phyloP scores from a whole-genome alignment of 2,329 filamentous ascomycete genomes.

The Daldinia eschscholtzii region DNA sequence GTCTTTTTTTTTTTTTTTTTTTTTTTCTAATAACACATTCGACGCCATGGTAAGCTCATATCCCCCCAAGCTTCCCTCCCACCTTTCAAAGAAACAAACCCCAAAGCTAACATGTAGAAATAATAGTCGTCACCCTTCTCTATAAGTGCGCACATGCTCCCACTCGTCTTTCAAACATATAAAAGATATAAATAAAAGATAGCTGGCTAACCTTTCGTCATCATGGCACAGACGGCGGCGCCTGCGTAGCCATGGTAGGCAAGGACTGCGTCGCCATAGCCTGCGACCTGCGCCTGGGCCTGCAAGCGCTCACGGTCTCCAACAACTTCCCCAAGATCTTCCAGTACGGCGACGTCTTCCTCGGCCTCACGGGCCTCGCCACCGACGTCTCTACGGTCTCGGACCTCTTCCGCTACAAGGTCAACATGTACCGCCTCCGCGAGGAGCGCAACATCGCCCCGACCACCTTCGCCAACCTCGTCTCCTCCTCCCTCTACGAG shows the following conservation, averaged over 20 bases:
- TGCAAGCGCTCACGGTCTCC: conserved; percentile 95
- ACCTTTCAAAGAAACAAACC: conserved; percentile 17
- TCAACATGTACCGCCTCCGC: conserved; percentile 99
- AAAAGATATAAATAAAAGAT: conserved; percentile 34
- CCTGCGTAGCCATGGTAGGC: conserved; percentile 98
- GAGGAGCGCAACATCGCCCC: conserved; percentile 98
- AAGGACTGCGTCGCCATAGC: conserved; percentile 99
- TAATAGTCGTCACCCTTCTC: conserved; percentile 88
- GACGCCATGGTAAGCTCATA: conserved; percentile 53
- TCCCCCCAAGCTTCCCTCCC: conserved; percentile 34
- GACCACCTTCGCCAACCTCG: conserved; percentile 95
- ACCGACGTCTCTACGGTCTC: conserved; percentile 95
- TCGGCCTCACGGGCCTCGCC: conserved; percentile 94
- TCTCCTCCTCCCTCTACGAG: conserved; percentile 93
- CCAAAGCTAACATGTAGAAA: conserved; percentile 52
- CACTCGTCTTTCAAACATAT: neutral
- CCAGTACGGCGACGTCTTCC: conserved; percentile 94
- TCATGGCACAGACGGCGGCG: conserved; percentile 76
- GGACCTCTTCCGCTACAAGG: conserved; percentile 99
- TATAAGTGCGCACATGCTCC: conserved; percentile 77
- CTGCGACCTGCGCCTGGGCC: conserved; percentile 96
- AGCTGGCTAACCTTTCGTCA: conserved; percentile 19
- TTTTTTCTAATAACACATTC: conserved; percentile 19
- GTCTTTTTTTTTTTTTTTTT: conserved; percentile 1
- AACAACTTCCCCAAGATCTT: conserved; percentile 99